Evolutionary conservation across 495 filamentous ascomycete species (phyloP).

Genomic region (Aspergillus ellipticus): DNA sequence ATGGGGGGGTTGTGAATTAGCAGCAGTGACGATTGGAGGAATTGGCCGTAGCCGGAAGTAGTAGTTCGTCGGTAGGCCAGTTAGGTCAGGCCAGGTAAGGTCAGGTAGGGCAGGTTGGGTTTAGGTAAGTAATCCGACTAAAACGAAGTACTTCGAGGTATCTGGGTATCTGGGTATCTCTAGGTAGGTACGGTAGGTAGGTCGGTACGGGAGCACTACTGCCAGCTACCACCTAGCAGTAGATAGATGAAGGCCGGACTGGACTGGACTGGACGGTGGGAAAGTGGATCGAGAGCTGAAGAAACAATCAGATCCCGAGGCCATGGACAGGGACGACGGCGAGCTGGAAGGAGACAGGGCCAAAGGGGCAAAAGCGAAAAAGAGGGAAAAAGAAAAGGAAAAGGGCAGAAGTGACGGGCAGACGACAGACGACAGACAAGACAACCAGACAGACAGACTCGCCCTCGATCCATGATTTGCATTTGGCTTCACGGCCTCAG

Average conservation of each 20-base stretch:
- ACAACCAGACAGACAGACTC: neutral
- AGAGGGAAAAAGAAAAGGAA: neutral
- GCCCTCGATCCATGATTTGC: constrained; percentile 15
- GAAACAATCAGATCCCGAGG: neutral
- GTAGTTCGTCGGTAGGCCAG: constrained; percentile 12
- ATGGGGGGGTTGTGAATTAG: neutral
- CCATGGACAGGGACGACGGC: neutral
- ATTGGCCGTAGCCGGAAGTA: constrained; percentile 3
- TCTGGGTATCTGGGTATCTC: constrained; percentile 8
- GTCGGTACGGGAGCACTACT: neutral
- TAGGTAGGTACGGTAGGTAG: too few relatives aligned
- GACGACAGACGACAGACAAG: neutral
- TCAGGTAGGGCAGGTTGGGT: constrained; percentile 4
- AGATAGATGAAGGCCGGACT: neutral
- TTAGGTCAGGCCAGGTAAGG: constrained; percentile 8
- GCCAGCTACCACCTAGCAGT: constrained; percentile 1
- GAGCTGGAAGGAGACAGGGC: neutral
- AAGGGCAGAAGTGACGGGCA: neutral
- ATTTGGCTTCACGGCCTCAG: constrained; percentile 4
- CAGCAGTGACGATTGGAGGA: constrained; percentile 10
- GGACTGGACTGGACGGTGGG: neutral
- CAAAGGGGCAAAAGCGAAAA: constrained; percentile 3
- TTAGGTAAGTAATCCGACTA: neutral
- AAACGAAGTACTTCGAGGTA: neutral
- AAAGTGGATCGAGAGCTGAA: neutral